These are phyloP conservation scores for Marsdenia floribunda DNA, from an alignment of 257 asterid species.

Conservation along the genomic window DNA sequence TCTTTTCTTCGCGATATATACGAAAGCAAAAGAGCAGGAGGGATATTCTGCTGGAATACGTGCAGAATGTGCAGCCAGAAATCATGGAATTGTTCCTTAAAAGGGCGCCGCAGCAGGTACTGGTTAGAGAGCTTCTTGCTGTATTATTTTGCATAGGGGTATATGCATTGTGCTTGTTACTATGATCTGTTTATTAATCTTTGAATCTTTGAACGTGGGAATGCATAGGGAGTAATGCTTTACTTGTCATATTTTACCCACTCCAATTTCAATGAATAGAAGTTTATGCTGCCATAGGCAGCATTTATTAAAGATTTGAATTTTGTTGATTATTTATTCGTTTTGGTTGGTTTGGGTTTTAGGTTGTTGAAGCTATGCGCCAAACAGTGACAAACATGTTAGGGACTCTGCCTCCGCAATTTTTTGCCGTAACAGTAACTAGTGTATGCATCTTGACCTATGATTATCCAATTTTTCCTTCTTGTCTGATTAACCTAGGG, in stretches of 20 bases:
- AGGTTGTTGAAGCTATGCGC: slow-evolving; percentile 99
- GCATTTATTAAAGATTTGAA: background rate
- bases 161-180: background rate
- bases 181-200: background rate
- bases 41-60: slow-evolving; percentile 88
- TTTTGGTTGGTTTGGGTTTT: slow-evolving; percentile 1
- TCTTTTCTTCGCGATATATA: background rate
- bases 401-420: slow-evolving; percentile 94
- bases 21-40: slow-evolving; percentile 72
- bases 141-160: background rate
- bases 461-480: background rate
- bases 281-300: background rate
- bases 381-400: slow-evolving; percentile 96
- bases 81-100: slow-evolving; percentile 91
- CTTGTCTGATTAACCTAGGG: slow-evolving; percentile 1
- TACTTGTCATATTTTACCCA: background rate
- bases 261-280: background rate
- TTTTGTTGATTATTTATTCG: background rate
- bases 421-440: slow-evolving; percentile 85
- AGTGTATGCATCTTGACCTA: slow-evolving; percentile 45
- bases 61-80: slow-evolving; percentile 92
- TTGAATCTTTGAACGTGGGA: background rate
- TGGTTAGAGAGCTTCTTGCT: background rate
- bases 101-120: slow-evolving; percentile 93
- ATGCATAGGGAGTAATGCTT: background rate